Percentiles rank a stretch among this genome's conserved stretches.
Evolutionary conservation across 352 stramenopile species (phyloP).

Genomic region (Aphanomyces stellatus): DNA sequence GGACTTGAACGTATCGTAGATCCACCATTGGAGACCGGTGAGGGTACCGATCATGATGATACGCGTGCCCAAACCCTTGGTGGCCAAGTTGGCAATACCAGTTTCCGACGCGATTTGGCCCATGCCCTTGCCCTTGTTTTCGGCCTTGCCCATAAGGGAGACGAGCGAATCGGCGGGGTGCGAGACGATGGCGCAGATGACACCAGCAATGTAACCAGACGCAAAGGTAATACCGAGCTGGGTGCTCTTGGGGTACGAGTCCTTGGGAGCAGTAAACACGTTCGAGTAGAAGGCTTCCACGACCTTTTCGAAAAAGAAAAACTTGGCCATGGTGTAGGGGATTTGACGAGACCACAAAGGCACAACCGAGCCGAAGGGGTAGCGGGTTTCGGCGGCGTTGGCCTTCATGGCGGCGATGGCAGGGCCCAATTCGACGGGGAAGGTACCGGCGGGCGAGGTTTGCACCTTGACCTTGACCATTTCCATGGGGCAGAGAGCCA

Average conservation of each 20-base stretch:
- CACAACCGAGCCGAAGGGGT: constrained; percentile 88
- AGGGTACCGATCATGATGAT: constrained; percentile 96
- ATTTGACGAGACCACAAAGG: constrained; percentile 90
- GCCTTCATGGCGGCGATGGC: constrained; percentile 84
- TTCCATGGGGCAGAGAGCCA: constrained; percentile 91
- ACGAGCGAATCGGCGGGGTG: constrained; percentile 98
- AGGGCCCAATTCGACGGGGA: constrained; percentile 80
- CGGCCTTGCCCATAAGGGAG: constrained; percentile 92
- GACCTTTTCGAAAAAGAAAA: constrained; percentile 95
- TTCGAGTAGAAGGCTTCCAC: constrained; percentile 83
- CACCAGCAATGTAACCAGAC: constrained; percentile 98
- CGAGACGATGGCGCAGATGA: constrained; percentile 98
- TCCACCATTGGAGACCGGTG: constrained; percentile 95
- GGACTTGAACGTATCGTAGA: constrained; percentile 95
- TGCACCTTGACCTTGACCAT: constrained; percentile 94
- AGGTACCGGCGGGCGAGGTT: constrained; percentile 82
- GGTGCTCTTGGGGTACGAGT: constrained; percentile 86
- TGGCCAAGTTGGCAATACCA: constrained; percentile 66
- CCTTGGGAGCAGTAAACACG: constrained; percentile 87
- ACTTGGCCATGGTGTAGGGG: constrained; percentile 99
- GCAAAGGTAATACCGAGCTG: constrained; percentile 95
- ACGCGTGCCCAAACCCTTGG: constrained; percentile 86
- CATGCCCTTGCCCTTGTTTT: constrained; percentile 88
- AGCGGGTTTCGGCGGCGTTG: constrained; percentile 81
- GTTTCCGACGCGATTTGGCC: constrained; percentile 80